Evolutionary conservation across 2,329 filamentous ascomycete genomes (phyloP), one percentile per base, ranked within the genome.

Genomic region (Setomelanomma holmii): DNA sequence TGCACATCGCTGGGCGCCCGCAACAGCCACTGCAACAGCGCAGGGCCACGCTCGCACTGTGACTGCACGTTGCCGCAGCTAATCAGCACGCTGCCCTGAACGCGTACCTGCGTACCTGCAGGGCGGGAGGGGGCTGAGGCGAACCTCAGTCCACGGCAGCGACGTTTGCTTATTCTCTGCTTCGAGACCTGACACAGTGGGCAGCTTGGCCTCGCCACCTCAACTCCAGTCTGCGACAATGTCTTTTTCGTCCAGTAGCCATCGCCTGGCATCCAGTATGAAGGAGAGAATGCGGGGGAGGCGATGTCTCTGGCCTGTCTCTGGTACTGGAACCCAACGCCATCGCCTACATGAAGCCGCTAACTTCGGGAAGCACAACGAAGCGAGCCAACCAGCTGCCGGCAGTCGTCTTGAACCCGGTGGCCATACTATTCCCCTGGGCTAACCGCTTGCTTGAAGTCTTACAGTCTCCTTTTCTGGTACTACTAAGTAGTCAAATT

Each of bases 341-440:
- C 50, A 53, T 53, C 41, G 58, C 55, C 19, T 51, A 51, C 53
- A 41, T 59, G 55, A 62, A 54, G 55, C 56, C 61, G 63, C 63
- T 64, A 64, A 41, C n/a, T 35, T 49, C 52, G 54, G 56, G 36
- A 58, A 11, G 40, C 44, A 42, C 41, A 45, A 42, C 36, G 40
- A 63, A 57, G 54, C 62, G 58, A 60, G 52, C 62, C 42, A 63
- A 60, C 63, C 56, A 57, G 41, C 51, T 49, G 51, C 38, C 34
- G 38, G 38, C 33, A 48, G 46, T 35, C 44, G 53, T 53, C 60
- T 49, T 56, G 51, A 45, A 44, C 30, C 57, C 35, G 43, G 35
- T 59, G 50, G 38, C 47, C 38, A 50, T 51, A 35, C 43, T 40
- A n/a, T 49, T 49, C 55, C 54, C 60, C 58, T 59, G 53, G 49